Percentiles rank a stretch among this genome's conserved stretches.
Evolutionary conservation across 257 asterid genomes (phyloP).

Genomic region (Phtheirospermum japonicum): DNA sequence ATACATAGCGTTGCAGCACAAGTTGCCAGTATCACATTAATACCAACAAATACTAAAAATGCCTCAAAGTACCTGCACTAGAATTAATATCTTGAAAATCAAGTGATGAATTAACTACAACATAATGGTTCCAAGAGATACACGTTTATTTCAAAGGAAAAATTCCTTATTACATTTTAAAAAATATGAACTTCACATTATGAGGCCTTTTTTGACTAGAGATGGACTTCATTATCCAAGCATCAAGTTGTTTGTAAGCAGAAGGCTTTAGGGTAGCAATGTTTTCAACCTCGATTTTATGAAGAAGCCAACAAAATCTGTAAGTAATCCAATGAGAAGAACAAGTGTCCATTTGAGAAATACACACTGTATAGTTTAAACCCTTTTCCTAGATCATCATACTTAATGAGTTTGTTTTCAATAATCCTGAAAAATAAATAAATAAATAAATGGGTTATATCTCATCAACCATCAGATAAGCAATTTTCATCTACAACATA

Average conservation of each 20-base stretch:
- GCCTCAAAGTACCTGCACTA: conserved; percentile 56
- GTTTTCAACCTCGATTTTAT: conserved; percentile 87
- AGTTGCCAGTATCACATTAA: conserved; percentile 52
- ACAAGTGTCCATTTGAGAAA: conserved; percentile 89
- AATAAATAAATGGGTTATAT: no score
- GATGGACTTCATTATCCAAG: conserved; percentile 48
- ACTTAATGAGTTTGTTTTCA: conserved; percentile 87
- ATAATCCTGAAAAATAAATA: conserved; percentile 47
- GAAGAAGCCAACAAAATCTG: conserved; percentile 81
- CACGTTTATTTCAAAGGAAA: no score
- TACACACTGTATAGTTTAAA: conserved; percentile 71
- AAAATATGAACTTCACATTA: no score
- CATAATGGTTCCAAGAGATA: no score
- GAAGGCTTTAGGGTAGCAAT: conserved; percentile 85
- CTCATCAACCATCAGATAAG: no score
- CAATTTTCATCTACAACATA: no score
- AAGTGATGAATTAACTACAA: no score
- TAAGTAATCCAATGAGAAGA: conserved; percentile 78
- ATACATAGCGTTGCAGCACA: conserved; percentile 88
- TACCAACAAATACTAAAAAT: conserved; percentile 64
- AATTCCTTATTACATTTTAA: no score
- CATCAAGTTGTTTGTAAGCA: conserved; percentile 62
- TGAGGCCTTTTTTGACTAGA: no score
- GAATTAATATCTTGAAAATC: conserved; percentile 23
- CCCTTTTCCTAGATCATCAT: conserved; percentile 89